Evolutionary conservation across 768 basidiomycete species (phyloP), one percentile per base, ranked within the genome.

Genomic region (Daedaleopsis nitida): DNA sequence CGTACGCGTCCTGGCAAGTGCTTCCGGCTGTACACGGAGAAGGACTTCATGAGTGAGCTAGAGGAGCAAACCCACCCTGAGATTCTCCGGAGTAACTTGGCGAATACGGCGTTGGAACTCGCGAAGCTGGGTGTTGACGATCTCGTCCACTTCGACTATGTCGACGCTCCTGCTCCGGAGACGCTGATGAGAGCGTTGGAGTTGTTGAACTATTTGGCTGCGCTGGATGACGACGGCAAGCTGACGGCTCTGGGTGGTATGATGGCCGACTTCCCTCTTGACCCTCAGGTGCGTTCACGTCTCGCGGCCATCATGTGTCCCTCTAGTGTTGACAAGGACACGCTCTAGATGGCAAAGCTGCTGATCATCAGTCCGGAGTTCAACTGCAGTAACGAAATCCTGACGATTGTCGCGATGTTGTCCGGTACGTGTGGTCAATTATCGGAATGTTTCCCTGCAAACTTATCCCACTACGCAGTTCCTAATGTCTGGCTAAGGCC

Each of bases 221-320:
- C 96, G 1, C 78, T 99, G 62, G 94, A 98, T 69, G 95, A 98
- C 67, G 94, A 97, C 3, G 96, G 97, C 12, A 86, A 93, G 54
- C 74, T 99, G 59, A 98, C 97, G 0, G 75, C 86, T 0, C 77
- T 98, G 9, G 97, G 97, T 5, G 79, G 76, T 39, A 89, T 94
- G 62, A 98, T 98, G 96, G 96, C 97, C 0, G 94, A 98, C 67
- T 98, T 98, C 80, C 97, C 96, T 13, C 82, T 99, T n/a, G 97
- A 98, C 73, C 97, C 96, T 43, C 96, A 96, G 81, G 92, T 91
- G 65, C 42, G 80, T 62, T 13, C 37, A n/a, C 32, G 7, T 3
- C 16, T 32, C 23, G 14, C 8, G 17, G 35, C 21, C 10, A 5
- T 19, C n/a, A 21, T 21, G 14, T 13, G 14, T 19, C 17, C 32